Conservation (phyloP, 139 green algal species). For the Monoraphidium neglectum region DNA sequence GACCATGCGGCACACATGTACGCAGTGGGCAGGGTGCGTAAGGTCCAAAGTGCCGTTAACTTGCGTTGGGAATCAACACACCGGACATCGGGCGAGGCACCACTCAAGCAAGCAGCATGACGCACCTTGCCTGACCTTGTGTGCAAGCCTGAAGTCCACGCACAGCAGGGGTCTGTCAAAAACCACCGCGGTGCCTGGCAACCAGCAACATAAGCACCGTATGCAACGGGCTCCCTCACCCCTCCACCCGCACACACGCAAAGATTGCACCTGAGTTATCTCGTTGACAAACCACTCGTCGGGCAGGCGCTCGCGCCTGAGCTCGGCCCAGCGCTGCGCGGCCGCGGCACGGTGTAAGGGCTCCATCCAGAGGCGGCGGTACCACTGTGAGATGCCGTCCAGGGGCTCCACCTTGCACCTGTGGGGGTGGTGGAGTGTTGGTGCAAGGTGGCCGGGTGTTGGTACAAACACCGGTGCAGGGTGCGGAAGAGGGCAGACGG, state of each 20-base stretch:
- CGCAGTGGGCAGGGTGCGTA: no score
- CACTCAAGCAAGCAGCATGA: neutral
- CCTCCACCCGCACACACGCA: constrained; percentile 4
- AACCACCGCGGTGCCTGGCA: neutral
- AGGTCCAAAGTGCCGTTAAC: no score
- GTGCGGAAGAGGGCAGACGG: no score
- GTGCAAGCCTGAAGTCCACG: no score
- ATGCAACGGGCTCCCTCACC: constrained; percentile 19
- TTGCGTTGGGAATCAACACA: no score
- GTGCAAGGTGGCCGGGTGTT: neutral
- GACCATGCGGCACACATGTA: no score
- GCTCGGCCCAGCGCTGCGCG: constrained; percentile 22
- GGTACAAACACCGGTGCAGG: no score
- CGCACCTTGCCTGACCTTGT: neutral
- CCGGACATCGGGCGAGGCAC: no score
- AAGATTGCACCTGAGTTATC: neutral
- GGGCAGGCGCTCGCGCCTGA: constrained; percentile 15
- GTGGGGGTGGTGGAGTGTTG: neutral
- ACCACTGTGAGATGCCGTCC: constrained; percentile 63
- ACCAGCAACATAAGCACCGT: neutral
- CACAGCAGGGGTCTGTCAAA: no score
- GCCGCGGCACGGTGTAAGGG: constrained; percentile 1
- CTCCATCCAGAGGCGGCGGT: constrained; percentile 45
- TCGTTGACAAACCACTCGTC: constrained; percentile 5
- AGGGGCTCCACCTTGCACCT: constrained; percentile 40